phyloP scores from a whole-genome alignment of 2,329 filamentous ascomycete genomes.

The Penicillium sp. region DNA sequence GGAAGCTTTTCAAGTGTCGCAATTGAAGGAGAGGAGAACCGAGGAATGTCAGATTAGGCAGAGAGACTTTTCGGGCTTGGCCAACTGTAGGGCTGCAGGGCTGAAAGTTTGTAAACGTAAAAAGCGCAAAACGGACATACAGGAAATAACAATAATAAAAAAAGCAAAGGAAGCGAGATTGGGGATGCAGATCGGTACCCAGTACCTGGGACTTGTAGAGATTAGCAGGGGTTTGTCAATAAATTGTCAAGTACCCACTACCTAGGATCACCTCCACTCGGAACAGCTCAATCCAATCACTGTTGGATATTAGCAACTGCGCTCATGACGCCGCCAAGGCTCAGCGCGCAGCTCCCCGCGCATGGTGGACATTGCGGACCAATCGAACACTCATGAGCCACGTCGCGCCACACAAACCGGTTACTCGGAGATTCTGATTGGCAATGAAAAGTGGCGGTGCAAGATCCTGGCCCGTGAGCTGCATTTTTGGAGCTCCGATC shows the following conservation, averaged over 20 bases:
- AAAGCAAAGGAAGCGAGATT: conserved; percentile 18
- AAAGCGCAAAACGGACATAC: conserved; percentile 15
- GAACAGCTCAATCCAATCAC: neutral
- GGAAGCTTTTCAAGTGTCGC: neutral
- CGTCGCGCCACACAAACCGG: conserved; percentile 19
- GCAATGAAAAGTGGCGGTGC: conserved; percentile 13
- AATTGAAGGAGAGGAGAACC: neutral
- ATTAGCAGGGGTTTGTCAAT: neutral
- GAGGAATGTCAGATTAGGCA: neutral
- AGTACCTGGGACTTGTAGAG: conserved; percentile 1
- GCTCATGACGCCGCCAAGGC: conserved; percentile 24
- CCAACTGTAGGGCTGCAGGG: conserved; percentile 26
- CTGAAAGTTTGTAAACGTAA: conserved; percentile 9
- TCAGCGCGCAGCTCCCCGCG: neutral
- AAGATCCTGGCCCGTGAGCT: neutral
- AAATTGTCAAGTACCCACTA: conserved; percentile 6
- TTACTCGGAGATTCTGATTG: conserved; percentile 3
- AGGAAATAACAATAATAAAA: neutral
- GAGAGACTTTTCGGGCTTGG: conserved; percentile 2
- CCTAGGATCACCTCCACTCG: neutral
- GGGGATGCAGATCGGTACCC: conserved; percentile 11
- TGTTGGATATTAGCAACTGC: neutral
- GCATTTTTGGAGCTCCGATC: neutral
- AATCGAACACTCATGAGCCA: conserved; percentile 13
- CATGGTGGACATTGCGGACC: neutral